These are phyloP conservation scores for Taxawa tesnikishii DNA, from an alignment of 2,329 filamentous ascomycete species.

Conservation along the genomic window DNA sequence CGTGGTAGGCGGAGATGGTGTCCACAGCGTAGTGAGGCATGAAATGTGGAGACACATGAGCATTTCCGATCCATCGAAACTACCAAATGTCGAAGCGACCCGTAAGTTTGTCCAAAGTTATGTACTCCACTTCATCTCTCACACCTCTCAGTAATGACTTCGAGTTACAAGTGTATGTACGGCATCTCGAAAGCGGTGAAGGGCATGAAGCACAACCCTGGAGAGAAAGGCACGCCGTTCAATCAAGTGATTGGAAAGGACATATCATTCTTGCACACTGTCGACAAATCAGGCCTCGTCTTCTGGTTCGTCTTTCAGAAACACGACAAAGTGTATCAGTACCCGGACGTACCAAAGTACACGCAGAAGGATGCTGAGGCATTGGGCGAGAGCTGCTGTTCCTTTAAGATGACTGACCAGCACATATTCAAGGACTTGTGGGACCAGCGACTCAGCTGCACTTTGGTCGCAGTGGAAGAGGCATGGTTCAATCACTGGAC, in stretches of 20 bases:
- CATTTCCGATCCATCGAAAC: no score
- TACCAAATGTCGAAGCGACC: no score
- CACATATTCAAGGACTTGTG: conserved; percentile 20
- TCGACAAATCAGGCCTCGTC: conserved; percentile 16
- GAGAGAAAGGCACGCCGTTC: no score
- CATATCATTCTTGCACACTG: conserved; percentile 16
- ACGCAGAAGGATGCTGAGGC: conserved; percentile 19
- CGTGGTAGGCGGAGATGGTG: conserved; percentile 17
- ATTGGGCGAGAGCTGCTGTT: no score
- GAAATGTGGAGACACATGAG: conserved; percentile 17
- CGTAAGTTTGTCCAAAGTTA: no score
- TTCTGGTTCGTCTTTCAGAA: conserved; percentile 27
- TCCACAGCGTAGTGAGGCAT: conserved; percentile 12
- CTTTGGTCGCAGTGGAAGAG: conserved; percentile 17
- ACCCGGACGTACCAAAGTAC: conserved; percentile 21
- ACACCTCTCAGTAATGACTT: conserved; percentile 8
- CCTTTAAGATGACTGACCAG: conserved; percentile 12
- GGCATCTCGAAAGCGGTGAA: conserved; percentile 22
- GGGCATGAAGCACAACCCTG: no score
- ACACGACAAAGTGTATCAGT: conserved; percentile 16
- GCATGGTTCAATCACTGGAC: conserved; percentile 14
- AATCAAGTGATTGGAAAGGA: no score
- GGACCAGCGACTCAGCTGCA: conserved; percentile 14
- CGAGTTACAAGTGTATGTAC: conserved; percentile 24
- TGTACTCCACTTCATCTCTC: no score